Conservation (phyloP, 768 basidiomycete species). For the Pholiota molesta region DNA sequence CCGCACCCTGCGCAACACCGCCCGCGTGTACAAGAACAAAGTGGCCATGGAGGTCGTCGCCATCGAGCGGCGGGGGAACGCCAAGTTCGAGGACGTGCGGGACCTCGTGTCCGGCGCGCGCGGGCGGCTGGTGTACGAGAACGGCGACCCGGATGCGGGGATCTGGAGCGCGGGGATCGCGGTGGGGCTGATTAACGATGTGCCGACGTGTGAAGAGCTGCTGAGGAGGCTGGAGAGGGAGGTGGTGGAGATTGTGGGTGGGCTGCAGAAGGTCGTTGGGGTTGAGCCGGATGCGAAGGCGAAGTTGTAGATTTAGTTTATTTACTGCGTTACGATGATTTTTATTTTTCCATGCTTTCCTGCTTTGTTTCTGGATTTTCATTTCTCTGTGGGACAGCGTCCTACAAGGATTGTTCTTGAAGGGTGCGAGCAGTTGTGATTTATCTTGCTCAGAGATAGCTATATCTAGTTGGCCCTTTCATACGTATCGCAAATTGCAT, state of each 20-base stretch:
- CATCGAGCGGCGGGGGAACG: constrained; percentile 80
- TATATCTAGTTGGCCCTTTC: too few species aligned
- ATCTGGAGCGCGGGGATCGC: constrained; percentile 78
- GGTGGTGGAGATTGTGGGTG: constrained; percentile 66
- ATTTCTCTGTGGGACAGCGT: too few species aligned
- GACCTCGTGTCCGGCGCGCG: constrained; percentile 76
- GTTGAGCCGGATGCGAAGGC: constrained; percentile 26
- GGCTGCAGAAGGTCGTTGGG: constrained; percentile 38
- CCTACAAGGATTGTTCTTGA: too few species aligned
- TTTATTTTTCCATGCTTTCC: too few species aligned
- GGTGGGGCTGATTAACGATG: constrained; percentile 78
- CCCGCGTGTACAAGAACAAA: constrained; percentile 86
- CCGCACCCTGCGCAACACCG: constrained; percentile 81
- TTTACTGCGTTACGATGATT: neutral
- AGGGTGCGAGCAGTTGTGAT: too few species aligned
- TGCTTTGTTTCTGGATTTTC: too few species aligned
- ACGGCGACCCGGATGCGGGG: constrained; percentile 84
- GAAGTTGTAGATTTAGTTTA: constrained; percentile 35
- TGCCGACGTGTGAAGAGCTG: constrained; percentile 79
- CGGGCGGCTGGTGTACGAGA: constrained; percentile 77
- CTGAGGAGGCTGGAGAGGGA: constrained; percentile 72
- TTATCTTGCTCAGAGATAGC: too few species aligned
- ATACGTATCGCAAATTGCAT: too few species aligned
- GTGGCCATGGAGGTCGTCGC: constrained; percentile 84
- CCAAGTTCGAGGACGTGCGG: constrained; percentile 83